Evolutionary conservation across 2,329 filamentous ascomycete species (phyloP).

Genomic region (Fonsecaea erecta): DNA sequence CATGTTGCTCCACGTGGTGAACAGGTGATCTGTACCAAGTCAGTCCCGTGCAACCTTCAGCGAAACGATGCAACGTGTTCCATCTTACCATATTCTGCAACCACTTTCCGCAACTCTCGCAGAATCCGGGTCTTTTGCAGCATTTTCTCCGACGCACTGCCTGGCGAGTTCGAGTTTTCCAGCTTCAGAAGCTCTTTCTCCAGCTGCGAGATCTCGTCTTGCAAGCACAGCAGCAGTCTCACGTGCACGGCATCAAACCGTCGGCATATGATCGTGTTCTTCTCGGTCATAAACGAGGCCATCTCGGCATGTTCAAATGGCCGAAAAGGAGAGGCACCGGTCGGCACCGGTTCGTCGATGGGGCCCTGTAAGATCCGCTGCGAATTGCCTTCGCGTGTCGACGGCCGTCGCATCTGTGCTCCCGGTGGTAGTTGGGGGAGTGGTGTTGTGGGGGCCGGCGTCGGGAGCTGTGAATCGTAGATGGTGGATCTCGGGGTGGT

Average conservation of each 20-base stretch:
- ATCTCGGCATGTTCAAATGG: slow-evolving; percentile 29
- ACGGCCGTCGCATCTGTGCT: slow-evolving; percentile 26
- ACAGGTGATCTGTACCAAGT: slow-evolving; percentile 34
- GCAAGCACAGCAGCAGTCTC: slow-evolving; percentile 41
- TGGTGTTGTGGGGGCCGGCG: slow-evolving; percentile 33
- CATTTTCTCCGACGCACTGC: slow-evolving; percentile 26
- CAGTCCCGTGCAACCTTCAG: not conserved
- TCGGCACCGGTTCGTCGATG: slow-evolving; percentile 21
- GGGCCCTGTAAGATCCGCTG: slow-evolving; percentile 13
- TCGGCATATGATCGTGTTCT: slow-evolving; percentile 40
- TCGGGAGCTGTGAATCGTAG: slow-evolving; percentile 32
- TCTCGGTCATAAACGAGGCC: slow-evolving; percentile 37
- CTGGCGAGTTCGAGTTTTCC: slow-evolving; percentile 33
- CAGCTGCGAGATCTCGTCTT: slow-evolving; percentile 43
- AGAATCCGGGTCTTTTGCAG: slow-evolving; percentile 32
- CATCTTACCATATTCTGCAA: slow-evolving; percentile 38
- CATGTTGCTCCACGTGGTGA: slow-evolving; percentile 38
- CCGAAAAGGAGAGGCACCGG: slow-evolving; percentile 1
- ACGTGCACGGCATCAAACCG: slow-evolving; percentile 43
- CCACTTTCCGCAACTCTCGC: slow-evolving; percentile 35
- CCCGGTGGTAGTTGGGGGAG: slow-evolving; percentile 31
- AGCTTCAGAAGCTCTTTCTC: slow-evolving; percentile 41
- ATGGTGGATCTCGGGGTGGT: slow-evolving; percentile 30
- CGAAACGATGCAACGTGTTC: not conserved
- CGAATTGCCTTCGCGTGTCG: slow-evolving; percentile 20